A percentile compares a stretch with the other conserved stretches of the same genome.
Evolutionary conservation across 345 rosid genomes (phyloP).

Genomic region (Populus pruinosa): DNA sequence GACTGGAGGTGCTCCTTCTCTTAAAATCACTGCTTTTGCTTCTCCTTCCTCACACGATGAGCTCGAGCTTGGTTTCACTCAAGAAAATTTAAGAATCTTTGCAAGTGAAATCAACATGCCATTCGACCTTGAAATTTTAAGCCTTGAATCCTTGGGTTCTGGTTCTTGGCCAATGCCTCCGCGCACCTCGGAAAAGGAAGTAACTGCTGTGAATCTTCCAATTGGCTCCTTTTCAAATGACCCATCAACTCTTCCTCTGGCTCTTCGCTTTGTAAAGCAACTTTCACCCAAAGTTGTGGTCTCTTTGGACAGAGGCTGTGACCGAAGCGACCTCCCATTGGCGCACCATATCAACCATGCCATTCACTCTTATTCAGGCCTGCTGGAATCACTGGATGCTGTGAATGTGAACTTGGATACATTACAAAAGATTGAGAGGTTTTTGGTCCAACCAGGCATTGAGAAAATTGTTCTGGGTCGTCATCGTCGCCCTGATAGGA

Average conservation of each 20-base stretch:
- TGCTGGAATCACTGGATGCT: conserved; percentile 31
- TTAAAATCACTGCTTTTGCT: conserved; percentile 68
- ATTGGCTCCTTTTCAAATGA: conserved; percentile 48
- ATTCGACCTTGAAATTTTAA: conserved; percentile 61
- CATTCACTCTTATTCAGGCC: conserved; percentile 22
- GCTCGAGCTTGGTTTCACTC: conserved; percentile 65
- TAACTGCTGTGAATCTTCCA: conserved; percentile 72
- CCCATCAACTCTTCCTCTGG: conserved; percentile 41
- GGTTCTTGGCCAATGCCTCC: conserved; percentile 41
- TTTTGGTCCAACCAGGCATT: conserved; percentile 23
- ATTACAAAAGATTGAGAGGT: conserved; percentile 25
- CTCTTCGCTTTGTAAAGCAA: conserved; percentile 23
- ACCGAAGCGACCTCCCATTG: conserved; percentile 27
- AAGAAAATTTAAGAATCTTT: conserved; percentile 59
- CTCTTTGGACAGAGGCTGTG: conserved; percentile 27
- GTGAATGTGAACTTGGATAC: conserved; percentile 20
- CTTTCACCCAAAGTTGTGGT: conserved; percentile 26
- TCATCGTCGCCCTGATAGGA: conserved; percentile 14
- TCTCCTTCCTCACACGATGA: conserved; percentile 54
- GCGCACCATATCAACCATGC: conserved; percentile 21
- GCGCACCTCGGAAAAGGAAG: conserved; percentile 40
- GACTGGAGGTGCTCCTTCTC: conserved; percentile 49
- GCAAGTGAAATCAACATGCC: conserved; percentile 69
- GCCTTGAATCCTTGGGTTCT: conserved; percentile 52
- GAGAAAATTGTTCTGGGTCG: conserved; percentile 23